phyloP scores from a whole-genome alignment of 1,284 basidiomycete species.

The Rhodotorula sp. region DNA sequence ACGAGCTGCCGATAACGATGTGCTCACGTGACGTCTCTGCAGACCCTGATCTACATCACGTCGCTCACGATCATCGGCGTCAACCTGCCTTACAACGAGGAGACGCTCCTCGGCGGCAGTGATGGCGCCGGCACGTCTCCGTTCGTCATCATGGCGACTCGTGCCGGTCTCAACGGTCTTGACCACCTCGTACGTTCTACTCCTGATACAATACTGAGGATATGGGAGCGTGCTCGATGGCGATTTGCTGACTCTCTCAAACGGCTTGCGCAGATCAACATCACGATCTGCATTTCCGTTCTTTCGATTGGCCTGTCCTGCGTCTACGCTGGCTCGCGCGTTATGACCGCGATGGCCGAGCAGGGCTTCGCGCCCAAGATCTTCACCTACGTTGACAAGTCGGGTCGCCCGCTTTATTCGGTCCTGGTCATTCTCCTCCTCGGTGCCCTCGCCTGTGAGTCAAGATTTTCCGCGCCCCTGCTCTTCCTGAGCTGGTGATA shows the following conservation, averaged over 20 bases:
- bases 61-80: constrained; percentile 64
- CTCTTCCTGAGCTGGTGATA: too few relatives aligned
- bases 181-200: constrained; percentile 49
- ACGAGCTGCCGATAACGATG: too few relatives aligned
- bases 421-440: constrained; percentile 50
- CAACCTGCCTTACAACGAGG: constrained; percentile 51
- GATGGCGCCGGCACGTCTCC: constrained; percentile 55
- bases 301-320: constrained; percentile 52
- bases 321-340: constrained; percentile 52
- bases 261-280: constrained; percentile 47
- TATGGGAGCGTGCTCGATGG: too few relatives aligned
- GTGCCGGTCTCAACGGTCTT: constrained; percentile 53
- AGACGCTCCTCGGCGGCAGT: constrained; percentile 49
- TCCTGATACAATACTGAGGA: too few relatives aligned
- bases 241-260: not conserved
- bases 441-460: not conserved
- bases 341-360: constrained; percentile 47
- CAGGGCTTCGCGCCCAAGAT: constrained; percentile 48
- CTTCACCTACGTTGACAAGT: constrained; percentile 57
- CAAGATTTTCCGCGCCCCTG: too few relatives aligned
- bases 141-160: constrained; percentile 56
- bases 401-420: constrained; percentile 56
- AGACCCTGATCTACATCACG: constrained; percentile 56
- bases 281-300: constrained; percentile 48
- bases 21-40: not conserved